Conservation (phyloP, 148 eudicot genomes). For the Amaranthus hypochondriacus region DNA sequence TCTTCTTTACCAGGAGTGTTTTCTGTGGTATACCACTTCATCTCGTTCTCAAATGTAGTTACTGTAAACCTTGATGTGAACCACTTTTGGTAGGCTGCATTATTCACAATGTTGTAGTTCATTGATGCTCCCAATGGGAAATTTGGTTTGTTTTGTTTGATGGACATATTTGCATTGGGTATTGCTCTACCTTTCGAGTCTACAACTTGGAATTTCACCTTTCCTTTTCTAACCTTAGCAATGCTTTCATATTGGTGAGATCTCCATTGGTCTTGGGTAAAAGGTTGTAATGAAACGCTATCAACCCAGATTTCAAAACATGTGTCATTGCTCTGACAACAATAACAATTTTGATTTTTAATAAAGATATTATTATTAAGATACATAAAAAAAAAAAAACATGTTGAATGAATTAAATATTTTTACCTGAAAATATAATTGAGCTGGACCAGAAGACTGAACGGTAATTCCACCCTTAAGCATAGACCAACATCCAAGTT, state of each 20-base stretch:
- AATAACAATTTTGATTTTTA: too few species aligned
- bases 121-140: conserved; percentile 60
- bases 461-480: conserved; percentile 64
- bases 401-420: neutral
- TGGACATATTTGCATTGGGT: conserved; percentile 29
- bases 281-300: conserved; percentile 66
- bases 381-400: neutral
- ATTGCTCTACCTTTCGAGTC: conserved; percentile 37
- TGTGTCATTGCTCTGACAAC: conserved; percentile 39
- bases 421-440: conserved; percentile 47
- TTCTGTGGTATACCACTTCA: conserved; percentile 55
- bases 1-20: conserved; percentile 27
- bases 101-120: conserved; percentile 41
- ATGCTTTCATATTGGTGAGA: conserved; percentile 61
- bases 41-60: conserved; percentile 53
- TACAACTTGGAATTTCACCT: conserved; percentile 34
- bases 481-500: conserved; percentile 70
- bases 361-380: neutral
- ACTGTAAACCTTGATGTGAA: conserved; percentile 33
- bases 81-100: conserved; percentile 53
- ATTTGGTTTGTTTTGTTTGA: conserved; percentile 14
- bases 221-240: conserved; percentile 40
- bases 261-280: conserved; percentile 68
- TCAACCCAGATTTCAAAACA: conserved; percentile 51
- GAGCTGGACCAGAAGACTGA: conserved; percentile 32